A percentile compares a stretch with the other conserved stretches of the same genome.
Evolutionary conservation across 192 early-diverging fungal species (phyloP).

Genomic region (Coemansia furcata): DNA sequence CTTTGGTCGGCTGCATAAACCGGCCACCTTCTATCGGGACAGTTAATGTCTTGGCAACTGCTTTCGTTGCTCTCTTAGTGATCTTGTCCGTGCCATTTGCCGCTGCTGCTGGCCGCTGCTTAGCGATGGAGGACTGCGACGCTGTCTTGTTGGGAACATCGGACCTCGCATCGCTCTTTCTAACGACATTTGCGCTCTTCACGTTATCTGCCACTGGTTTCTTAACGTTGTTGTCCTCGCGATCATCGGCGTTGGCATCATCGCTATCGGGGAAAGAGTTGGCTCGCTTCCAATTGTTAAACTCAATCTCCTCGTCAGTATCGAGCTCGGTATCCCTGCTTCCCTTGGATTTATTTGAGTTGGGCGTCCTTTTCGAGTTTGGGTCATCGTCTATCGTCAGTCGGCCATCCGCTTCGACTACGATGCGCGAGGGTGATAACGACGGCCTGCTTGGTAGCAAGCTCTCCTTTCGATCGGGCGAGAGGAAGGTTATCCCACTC

Average conservation of each 20-base stretch:
- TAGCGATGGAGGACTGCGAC: background rate
- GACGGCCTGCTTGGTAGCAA: slow-evolving; percentile 36
- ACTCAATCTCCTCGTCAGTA: slow-evolving; percentile 45
- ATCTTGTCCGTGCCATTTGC: slow-evolving; percentile 6
- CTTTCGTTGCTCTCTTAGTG: background rate
- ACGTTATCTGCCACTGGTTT: background rate
- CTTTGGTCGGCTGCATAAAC: slow-evolving; percentile 50
- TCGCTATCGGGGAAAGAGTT: slow-evolving; percentile 12
- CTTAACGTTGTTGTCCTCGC: background rate
- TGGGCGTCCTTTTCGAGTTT: background rate
- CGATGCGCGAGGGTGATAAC: slow-evolving; percentile 37
- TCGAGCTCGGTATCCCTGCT: slow-evolving; percentile 31
- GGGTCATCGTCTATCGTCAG: slow-evolving; percentile 19
- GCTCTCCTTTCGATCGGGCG: slow-evolving; percentile 24
- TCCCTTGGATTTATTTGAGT: background rate
- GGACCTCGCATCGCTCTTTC: background rate
- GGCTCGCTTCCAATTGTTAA: slow-evolving; percentile 40
- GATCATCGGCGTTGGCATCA: background rate
- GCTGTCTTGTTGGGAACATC: background rate
- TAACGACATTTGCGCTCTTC: background rate
- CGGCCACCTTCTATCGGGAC: slow-evolving; percentile 35
- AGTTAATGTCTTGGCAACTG: slow-evolving; percentile 17
- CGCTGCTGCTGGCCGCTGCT: background rate
- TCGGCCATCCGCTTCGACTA: slow-evolving; percentile 23
- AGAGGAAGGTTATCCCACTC: slow-evolving; percentile 18